These are phyloP conservation scores for Flaveria trinervia DNA, from an alignment of 129 eudicot species.

Conservation along the genomic window DNA sequence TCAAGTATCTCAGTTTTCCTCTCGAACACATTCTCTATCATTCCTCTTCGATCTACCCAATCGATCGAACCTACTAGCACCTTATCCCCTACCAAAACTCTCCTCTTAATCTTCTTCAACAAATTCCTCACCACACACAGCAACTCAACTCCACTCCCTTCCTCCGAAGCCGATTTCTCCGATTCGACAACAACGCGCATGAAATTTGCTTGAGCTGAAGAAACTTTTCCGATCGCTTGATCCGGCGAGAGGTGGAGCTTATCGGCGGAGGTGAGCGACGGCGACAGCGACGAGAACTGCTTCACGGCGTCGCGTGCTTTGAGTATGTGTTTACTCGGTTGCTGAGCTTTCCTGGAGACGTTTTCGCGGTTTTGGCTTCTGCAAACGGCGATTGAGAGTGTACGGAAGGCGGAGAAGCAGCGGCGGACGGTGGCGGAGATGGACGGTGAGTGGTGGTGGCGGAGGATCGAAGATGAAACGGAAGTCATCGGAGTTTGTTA, in stretches of 20 bases:
- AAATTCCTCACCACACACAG: slow-evolving; percentile 84
- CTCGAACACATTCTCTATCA: slow-evolving; percentile 80
- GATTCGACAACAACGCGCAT: slow-evolving; percentile 85
- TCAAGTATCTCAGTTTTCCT: slow-evolving; percentile 61
- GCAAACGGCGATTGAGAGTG: slow-evolving; percentile 41
- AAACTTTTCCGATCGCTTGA: slow-evolving; percentile 73
- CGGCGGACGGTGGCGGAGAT: slow-evolving; percentile 34
- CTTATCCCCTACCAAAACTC: slow-evolving; percentile 87
- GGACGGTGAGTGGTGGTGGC: slow-evolving; percentile 43
- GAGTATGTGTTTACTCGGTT: slow-evolving; percentile 49
- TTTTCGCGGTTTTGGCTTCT: slow-evolving; percentile 41
- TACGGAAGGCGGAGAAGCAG: slow-evolving; percentile 20
- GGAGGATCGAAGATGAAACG: slow-evolving; percentile 48
- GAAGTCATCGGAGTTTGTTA: slow-evolving; percentile 41
- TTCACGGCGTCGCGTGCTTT: slow-evolving; percentile 61
- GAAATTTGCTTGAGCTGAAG: slow-evolving; percentile 85
- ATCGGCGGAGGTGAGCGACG: slow-evolving; percentile 44
- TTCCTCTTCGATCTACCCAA: slow-evolving; percentile 83
- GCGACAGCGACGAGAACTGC: slow-evolving; percentile 53
- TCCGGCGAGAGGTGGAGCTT: slow-evolving; percentile 44
- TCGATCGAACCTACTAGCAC: slow-evolving; percentile 83
- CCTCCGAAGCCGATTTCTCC: not conserved
- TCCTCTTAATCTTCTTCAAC: slow-evolving; percentile 91
- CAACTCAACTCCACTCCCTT: slow-evolving; percentile 57
- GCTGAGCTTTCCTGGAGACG: slow-evolving; percentile 43